These are phyloP conservation scores for Limonium bicolor DNA, from an alignment of 148 eudicot genomes.

Conservation along the genomic window DNA sequence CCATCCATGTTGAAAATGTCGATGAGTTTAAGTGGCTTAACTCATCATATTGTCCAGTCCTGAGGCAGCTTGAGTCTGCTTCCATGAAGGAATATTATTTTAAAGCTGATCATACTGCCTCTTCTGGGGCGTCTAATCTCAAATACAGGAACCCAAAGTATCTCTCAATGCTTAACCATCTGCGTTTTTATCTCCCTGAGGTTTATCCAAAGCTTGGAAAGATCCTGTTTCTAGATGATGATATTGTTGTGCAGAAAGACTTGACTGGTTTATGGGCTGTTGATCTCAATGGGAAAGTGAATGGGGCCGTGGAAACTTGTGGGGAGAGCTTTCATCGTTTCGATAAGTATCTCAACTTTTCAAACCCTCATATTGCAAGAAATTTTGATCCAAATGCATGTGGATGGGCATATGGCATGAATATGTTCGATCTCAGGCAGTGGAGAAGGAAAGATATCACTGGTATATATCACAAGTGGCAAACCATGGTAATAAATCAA, in stretches of 20 bases:
- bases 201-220: conserved; percentile 73
- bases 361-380: conserved; percentile 60
- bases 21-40: conserved; percentile 87
- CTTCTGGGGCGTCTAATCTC: conserved; percentile 62
- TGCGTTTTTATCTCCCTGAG: conserved; percentile 75
- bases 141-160: conserved; percentile 88
- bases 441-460: conserved; percentile 75
- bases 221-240: conserved; percentile 79
- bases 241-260: conserved; percentile 77
- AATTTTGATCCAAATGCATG: conserved; percentile 80
- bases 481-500: conserved; percentile 79
- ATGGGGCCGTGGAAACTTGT: conserved; percentile 95
- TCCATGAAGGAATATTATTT: conserved; percentile 78
- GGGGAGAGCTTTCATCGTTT: conserved; percentile 82
- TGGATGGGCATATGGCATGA: conserved; percentile 98
- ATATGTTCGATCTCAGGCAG: conserved; percentile 69
- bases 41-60: conserved; percentile 76
- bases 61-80: conserved; percentile 69
- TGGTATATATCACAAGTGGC: conserved; percentile 87
- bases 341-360: conserved; percentile 78
- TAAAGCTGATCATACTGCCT: conserved; percentile 51
- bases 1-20: conserved; percentile 76
- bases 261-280: conserved; percentile 64
- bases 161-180: conserved; percentile 80
- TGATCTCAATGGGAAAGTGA: conserved; percentile 71